Evolutionary conservation across 768 basidiomycete genomes (phyloP).

Genomic region (Vishniacozyma victoriae): DNA sequence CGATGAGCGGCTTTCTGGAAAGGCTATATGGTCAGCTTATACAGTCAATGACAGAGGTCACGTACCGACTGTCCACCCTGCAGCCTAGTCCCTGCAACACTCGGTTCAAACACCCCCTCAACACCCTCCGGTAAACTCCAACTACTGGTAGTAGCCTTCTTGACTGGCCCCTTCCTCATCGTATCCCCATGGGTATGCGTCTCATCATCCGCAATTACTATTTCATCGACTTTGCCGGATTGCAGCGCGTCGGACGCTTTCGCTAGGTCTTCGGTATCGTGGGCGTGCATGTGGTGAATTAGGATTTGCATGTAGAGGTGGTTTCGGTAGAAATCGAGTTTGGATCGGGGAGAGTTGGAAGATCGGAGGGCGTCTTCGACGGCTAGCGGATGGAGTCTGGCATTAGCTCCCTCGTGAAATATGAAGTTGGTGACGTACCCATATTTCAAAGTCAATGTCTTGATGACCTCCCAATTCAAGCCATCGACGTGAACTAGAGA

Average conservation of each 20-base stretch:
- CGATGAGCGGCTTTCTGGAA: conserved; percentile 36
- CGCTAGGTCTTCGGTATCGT: conserved; percentile 13
- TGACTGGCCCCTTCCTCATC: not conserved
- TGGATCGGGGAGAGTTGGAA: conserved; percentile 42
- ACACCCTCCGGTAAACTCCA: conserved; percentile 42
- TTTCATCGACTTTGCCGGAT: conserved; percentile 1
- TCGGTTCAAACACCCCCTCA: conserved; percentile 45
- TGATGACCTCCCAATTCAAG: conserved; percentile 44
- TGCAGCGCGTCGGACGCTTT: conserved; percentile 18
- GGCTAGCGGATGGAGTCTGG: conserved; percentile 43
- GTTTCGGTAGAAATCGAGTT: conserved; percentile 46
- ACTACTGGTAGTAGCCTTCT: not conserved
- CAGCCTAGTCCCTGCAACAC: conserved; percentile 9
- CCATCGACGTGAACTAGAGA: conserved; percentile 36
- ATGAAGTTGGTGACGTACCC: conserved; percentile 12
- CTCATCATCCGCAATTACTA: not conserved
- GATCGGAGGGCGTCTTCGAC: conserved; percentile 44
- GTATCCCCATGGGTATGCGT: not conserved
- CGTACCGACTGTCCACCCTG: conserved; percentile 13
- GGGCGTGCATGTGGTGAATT: conserved; percentile 38
- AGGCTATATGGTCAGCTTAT: conserved; percentile 8
- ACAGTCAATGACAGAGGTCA: not conserved
- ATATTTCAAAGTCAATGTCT: conserved; percentile 38
- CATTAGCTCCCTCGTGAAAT: not conserved
- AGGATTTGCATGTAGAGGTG: conserved; percentile 45